Conservation (phyloP, 768 basidiomycete genomes). For the Russula ochroleuca region DNA sequence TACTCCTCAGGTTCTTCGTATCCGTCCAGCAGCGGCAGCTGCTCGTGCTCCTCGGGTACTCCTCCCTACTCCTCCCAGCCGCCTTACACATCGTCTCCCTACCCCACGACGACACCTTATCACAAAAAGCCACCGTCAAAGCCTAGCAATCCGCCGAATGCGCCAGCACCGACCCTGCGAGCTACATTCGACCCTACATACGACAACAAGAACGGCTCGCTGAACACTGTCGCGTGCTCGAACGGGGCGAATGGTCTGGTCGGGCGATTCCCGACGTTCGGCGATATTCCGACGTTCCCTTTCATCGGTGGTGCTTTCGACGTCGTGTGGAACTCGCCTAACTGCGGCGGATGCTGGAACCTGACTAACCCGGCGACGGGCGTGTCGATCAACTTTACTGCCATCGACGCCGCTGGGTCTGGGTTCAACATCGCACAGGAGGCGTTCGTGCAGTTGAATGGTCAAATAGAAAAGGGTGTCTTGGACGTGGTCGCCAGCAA, state of each 20-base stretch:
- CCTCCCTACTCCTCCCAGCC: not conserved
- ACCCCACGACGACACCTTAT: too few relatives aligned
- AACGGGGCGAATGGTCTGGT: slow-evolving; percentile 50
- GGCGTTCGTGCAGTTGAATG: slow-evolving; percentile 34
- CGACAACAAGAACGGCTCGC: slow-evolving; percentile 42
- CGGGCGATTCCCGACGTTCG: slow-evolving; percentile 47
- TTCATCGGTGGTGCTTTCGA: slow-evolving; percentile 53
- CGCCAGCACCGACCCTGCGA: not conserved
- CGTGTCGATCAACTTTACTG: slow-evolving; percentile 46
- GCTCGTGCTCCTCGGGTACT: not conserved
- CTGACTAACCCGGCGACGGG: slow-evolving; percentile 44
- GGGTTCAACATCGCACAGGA: slow-evolving; percentile 39
- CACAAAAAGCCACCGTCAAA: not conserved
- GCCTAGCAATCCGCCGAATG: not conserved
- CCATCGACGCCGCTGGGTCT: slow-evolving; percentile 45
- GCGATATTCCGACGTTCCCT: slow-evolving; percentile 53
- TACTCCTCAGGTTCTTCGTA: not conserved
- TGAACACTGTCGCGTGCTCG: slow-evolving; percentile 47
- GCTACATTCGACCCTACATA: slow-evolving; percentile 46
- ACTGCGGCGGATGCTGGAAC: slow-evolving; percentile 60
- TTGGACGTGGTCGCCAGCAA: slow-evolving; percentile 32
- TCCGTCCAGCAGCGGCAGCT: too few relatives aligned
- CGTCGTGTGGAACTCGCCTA: slow-evolving; percentile 47
- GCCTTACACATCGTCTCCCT: not conserved
- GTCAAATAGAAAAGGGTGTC: slow-evolving; percentile 28